Evolutionary conservation across 192 early-diverging fungal genomes (phyloP).

Genomic region (Backusella psychrophila): DNA sequence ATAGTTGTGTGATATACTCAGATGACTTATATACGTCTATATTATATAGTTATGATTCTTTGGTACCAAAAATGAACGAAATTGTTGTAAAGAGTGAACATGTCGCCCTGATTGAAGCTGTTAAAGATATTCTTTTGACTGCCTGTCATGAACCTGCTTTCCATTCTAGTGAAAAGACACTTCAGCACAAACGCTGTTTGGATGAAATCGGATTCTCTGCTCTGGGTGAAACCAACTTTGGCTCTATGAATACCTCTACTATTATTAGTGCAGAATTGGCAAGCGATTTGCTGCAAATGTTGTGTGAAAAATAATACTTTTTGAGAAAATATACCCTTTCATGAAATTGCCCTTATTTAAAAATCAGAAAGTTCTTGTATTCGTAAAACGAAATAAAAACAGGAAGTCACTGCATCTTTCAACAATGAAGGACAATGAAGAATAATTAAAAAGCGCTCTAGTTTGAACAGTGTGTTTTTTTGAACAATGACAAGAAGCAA

Average conservation of each 20-base stretch:
- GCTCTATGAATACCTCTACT: slow-evolving; percentile 7
- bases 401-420: too few species aligned
- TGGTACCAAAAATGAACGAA: slow-evolving; percentile 66
- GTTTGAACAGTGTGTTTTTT: too few species aligned
- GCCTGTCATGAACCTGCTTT: slow-evolving; percentile 38
- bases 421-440: too few species aligned
- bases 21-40: neutral
- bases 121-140: slow-evolving; percentile 65
- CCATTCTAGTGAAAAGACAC: slow-evolving; percentile 20
- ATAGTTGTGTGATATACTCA: neutral
- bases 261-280: neutral
- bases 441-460: too few species aligned
- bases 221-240: slow-evolving; percentile 27
- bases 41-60: slow-evolving; percentile 56
- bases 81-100: slow-evolving; percentile 63
- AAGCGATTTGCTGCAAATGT: neutral
- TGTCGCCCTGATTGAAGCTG: slow-evolving; percentile 54
- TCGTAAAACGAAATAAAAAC: too few species aligned
- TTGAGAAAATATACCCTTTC: neutral
- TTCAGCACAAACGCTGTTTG: slow-evolving; percentile 40
- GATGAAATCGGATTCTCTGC: slow-evolving; percentile 46
- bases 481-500: too few species aligned
- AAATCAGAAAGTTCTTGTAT: too few species aligned
- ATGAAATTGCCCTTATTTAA: neutral
- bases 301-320: slow-evolving; percentile 1